Percentiles rank a stretch among this genome's conserved stretches.
phyloP scores from a whole-genome alignment of 2,329 filamentous ascomycete genomes.

The Dothidotthia symphoricarpi region DNA sequence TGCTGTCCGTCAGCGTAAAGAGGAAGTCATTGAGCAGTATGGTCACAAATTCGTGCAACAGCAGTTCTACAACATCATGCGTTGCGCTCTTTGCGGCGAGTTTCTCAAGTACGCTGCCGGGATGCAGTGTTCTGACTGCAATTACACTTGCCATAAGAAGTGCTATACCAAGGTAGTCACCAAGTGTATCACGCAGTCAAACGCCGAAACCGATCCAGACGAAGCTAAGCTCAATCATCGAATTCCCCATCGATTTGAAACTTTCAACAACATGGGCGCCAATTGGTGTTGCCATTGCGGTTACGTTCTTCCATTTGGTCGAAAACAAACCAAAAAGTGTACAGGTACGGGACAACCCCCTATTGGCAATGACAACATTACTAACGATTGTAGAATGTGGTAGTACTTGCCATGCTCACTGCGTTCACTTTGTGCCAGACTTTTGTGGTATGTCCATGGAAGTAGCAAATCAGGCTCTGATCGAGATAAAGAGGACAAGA shows the following conservation, averaged over 20 bases:
- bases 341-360: conserved; percentile 58
- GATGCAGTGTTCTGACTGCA: conserved; percentile 99
- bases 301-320: conserved; percentile 90
- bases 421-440: conserved; percentile 92
- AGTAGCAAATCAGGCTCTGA: conserved; percentile 87
- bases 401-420: conserved; percentile 86
- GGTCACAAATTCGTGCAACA: conserved; percentile 98
- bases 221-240: conserved; percentile 99
- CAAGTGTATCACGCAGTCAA: conserved; percentile 99
- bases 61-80: conserved; percentile 99
- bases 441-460: conserved; percentile 99
- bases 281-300: conserved; percentile 99
- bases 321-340: conserved; percentile 93
- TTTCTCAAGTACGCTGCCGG: conserved; percentile 98
- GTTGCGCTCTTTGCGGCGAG: conserved; percentile 93
- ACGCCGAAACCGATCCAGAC: conserved; percentile 95
- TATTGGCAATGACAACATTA: conserved; percentile 4
- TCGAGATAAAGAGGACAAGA: conserved; percentile 79
- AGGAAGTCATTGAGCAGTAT: conserved; percentile 97
- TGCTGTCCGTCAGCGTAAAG: conserved; percentile 94
- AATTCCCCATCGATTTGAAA: conserved; percentile 94
- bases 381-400: conserved; percentile 67
- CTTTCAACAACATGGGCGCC: conserved; percentile 95
- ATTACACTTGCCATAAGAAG: conserved; percentile 98
- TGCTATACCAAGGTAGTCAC: conserved; percentile 96